phyloP scores from a whole-genome alignment of 108 stramenopile genomes.

The Skeletonema potamos region DNA sequence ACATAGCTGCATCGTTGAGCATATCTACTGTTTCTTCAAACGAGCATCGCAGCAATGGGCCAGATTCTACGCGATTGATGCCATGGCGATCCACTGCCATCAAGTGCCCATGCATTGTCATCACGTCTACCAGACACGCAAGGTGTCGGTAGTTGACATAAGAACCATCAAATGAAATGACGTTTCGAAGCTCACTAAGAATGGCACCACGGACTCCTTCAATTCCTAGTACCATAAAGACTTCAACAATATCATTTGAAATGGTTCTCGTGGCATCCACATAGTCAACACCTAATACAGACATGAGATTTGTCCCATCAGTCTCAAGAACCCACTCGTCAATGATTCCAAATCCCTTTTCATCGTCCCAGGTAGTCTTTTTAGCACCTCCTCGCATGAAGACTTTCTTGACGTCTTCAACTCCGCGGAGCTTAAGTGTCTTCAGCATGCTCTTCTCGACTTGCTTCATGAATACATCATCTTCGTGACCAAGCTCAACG shows the following conservation, averaged over 20 bases:
- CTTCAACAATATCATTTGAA: slow-evolving; percentile 97
- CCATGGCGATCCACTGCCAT: slow-evolving; percentile 98
- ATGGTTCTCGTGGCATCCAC: slow-evolving; percentile 92
- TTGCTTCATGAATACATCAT: slow-evolving; percentile 91
- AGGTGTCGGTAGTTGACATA: slow-evolving; percentile 99
- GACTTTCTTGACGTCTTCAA: slow-evolving; percentile 93
- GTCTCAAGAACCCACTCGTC: slow-evolving; percentile 97
- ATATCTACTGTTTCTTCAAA: slow-evolving; percentile 99
- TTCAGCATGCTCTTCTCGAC: slow-evolving; percentile 91
- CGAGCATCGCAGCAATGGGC: slow-evolving; percentile 92
- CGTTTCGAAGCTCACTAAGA: slow-evolving; percentile 82
- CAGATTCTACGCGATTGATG: slow-evolving; percentile 97
- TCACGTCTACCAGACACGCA: slow-evolving; percentile 95
- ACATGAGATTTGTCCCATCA: slow-evolving; percentile 96
- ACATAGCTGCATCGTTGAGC: slow-evolving; percentile 96
- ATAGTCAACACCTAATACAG: slow-evolving; percentile 89
- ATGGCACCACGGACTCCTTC: slow-evolving; percentile 94
- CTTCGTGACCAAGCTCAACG: slow-evolving; percentile 85
- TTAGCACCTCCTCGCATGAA: slow-evolving; percentile 92
- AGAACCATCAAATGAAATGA: slow-evolving; percentile 95
- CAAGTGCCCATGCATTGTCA: slow-evolving; percentile 97
- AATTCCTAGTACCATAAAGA: slow-evolving; percentile 93
- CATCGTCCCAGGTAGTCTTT: slow-evolving; percentile 85
- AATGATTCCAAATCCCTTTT: slow-evolving; percentile 74
- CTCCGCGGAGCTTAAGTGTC: slow-evolving; percentile 89